Evolutionary conservation across 768 basidiomycete genomes (phyloP), one percentile per base, ranked within the genome.

Genomic region (Cystobasidium tubakii): DNA sequence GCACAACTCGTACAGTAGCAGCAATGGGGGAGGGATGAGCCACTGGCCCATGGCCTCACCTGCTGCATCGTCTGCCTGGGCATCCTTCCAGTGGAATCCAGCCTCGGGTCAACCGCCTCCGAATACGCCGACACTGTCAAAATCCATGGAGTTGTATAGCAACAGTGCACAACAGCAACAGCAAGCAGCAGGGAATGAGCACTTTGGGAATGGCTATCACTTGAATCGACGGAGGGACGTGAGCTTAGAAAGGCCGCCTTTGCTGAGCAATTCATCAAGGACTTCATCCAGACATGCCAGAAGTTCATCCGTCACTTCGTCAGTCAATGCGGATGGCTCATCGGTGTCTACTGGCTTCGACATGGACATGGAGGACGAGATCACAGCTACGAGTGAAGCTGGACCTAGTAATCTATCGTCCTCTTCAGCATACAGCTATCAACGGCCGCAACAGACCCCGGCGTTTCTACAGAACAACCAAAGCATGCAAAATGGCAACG

Each of bases 51-150:
- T 50, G 23, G 29, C 25, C 53, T 50, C 66, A 42, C 27, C 31
- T 53, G 36, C 44, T 53, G 66, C 39, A 9, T 12, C 29, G 1
- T 15, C 66, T 55, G 66, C 66, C 54, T 27, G 63, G 42, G 2
- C 46, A 19, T 50, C 46, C 46, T 50, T 50, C 23, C 63, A 42
- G 23, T 43, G 29, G 31, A 65, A 62, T 29, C 29, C 34, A 9
- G 31, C 57, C 6, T 43, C 42, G 12, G 63, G 63, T 29, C 66
- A 67, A 53, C 69, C 69, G 13, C 69, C 69, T 25, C 69, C 69
- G 19, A 71, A 71, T 36, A 71, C 69, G 13, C 69, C 69, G 7
- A 71, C 69, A 3, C 27, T 71, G 36, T 55, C 50, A n/a, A 71
- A 71, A 36, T 71, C 69, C 3, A 36, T 71, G 29, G 69, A 71